Evolutionary conservation across 2,329 filamentous ascomycete genomes (phyloP).

Genomic region (Aspergillus sojae): DNA sequence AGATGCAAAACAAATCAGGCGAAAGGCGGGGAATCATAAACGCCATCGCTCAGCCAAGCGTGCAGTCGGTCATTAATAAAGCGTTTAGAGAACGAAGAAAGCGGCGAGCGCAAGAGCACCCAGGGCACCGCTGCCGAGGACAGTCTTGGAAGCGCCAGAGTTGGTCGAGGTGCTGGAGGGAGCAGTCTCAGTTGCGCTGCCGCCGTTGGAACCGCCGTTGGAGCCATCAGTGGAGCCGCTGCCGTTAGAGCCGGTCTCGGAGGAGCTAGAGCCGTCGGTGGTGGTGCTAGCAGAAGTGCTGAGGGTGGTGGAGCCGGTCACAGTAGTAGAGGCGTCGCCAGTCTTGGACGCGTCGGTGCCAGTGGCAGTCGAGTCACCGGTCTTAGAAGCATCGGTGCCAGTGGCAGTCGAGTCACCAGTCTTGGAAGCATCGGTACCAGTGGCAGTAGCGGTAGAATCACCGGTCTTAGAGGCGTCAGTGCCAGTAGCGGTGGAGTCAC

Average conservation of each 20-base stretch:
- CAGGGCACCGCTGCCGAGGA: conserved; percentile 34
- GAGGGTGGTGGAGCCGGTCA: conserved; percentile 8
- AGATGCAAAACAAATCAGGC: conserved; percentile 8
- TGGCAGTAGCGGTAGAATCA: conserved; percentile 11
- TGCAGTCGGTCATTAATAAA: conserved; percentile 4
- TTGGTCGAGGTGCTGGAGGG: conserved; percentile 19
- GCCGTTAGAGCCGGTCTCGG: conserved; percentile 19
- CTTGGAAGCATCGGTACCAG: conserved; percentile 22
- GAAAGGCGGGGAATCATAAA: conserved; percentile 9
- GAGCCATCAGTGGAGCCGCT: conserved; percentile 18
- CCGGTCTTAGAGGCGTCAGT: conserved; percentile 14
- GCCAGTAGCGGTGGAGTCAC: conserved; percentile 4
- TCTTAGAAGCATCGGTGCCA: conserved; percentile 11
- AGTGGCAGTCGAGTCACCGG: conserved; percentile 4
- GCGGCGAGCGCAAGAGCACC: conserved; percentile 48
- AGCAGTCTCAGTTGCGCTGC: conserved; percentile 11
- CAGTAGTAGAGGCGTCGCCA: conserved; percentile 5
- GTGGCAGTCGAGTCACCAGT: conserved; percentile 15
- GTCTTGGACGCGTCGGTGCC: neutral
- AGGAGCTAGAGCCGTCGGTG: conserved; percentile 15
- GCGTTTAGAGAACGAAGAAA: conserved; percentile 42
- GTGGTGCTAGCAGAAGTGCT: conserved; percentile 12
- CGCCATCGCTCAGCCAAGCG: conserved; percentile 6
- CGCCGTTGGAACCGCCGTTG: conserved; percentile 14
- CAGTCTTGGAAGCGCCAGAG: conserved; percentile 34